Base-by-base conservation (phyloP, 306 rosid genomes). In the Prunus mongolica region DNA sequence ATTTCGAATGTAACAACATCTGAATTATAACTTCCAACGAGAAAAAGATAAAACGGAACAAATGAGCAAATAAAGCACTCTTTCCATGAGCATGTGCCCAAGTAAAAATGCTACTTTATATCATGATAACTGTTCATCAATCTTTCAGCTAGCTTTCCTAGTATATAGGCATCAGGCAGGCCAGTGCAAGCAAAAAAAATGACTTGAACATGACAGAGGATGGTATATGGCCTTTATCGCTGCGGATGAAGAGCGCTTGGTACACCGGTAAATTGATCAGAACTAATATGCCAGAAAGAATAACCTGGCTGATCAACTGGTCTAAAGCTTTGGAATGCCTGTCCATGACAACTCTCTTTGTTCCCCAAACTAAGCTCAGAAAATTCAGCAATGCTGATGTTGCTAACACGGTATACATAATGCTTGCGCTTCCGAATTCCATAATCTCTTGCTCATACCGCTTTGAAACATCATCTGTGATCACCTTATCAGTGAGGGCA, bases 371-470 rank as follows among this genome's bases (percentile, higher is more conserved):
- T 1, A 84, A 76, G 62, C 85, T 62, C 34, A 88, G 73, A 19
- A 90, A 72, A 79, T 85, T 90, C 6, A 90, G 71, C 78, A 89
- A 54, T 41, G 91, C 89, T 61, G 88, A 30, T n/a, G 94, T 87
- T 20, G 90, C 79, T 14, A 90, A 24, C 28, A 87, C 64, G 27
- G 70, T 85, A n/a, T 65, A 71, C 88, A 81, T 77, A 25, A 81
- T 55, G 13, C 70, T 58, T 30, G 92, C 80, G 80, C 88, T 82
- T 73, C 96, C 93, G 50, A 92, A 92, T n/a, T 90, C 91, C 7
- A 90, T 56, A 30, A 88, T 25, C 80, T 88, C 92, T 66, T 84
- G 63, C 73, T 88, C 81, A 15, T 84, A 88, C 71, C 89, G 79
- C 81, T 74, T 80, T 6, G 69, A 69, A 12, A 67, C 87, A 14